These are phyloP conservation scores for Styphnolobium japonicum DNA, from an alignment of 306 rosid genomes.

Conservation along the genomic window DNA sequence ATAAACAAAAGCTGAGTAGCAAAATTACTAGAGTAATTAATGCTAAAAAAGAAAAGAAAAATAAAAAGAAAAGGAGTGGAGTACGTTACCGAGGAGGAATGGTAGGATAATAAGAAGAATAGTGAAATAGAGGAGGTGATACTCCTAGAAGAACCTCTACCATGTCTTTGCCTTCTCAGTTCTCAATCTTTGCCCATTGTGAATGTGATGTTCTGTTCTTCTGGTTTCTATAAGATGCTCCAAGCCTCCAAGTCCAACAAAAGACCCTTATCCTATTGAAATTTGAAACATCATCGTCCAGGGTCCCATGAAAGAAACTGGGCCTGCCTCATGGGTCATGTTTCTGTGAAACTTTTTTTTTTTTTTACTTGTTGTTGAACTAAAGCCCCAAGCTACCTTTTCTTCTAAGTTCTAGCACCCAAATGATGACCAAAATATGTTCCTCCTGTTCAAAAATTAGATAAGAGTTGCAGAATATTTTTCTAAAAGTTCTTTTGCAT, in stretches of 20 bases:
- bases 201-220: constrained; percentile 9
- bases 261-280: too few relatives aligned
- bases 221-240: neutral
- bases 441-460: too few relatives aligned
- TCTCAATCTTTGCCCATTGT: constrained; percentile 23
- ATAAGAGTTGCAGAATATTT: too few relatives aligned
- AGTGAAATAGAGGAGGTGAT: constrained; percentile 46
- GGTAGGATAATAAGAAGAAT: constrained; percentile 39
- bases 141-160: constrained; percentile 51
- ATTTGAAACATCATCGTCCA: constrained; percentile 30
- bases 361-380: neutral
- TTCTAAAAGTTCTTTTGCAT: too few relatives aligned
- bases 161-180: constrained; percentile 47
- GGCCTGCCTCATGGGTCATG: neutral
- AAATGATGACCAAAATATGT: too few relatives aligned
- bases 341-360: neutral
- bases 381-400: neutral
- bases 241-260: neutral
- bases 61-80: neutral
- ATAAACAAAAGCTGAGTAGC: neutral
- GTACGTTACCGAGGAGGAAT: constrained; percentile 42
- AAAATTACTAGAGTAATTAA: neutral
- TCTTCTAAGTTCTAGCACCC: too few relatives aligned
- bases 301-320: constrained; percentile 6
- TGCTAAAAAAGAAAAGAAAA: neutral